Evolutionary conservation across 2,329 filamentous ascomycete genomes (phyloP), one percentile per base, ranked within the genome.

Genomic region (Blastomyces percursus): DNA sequence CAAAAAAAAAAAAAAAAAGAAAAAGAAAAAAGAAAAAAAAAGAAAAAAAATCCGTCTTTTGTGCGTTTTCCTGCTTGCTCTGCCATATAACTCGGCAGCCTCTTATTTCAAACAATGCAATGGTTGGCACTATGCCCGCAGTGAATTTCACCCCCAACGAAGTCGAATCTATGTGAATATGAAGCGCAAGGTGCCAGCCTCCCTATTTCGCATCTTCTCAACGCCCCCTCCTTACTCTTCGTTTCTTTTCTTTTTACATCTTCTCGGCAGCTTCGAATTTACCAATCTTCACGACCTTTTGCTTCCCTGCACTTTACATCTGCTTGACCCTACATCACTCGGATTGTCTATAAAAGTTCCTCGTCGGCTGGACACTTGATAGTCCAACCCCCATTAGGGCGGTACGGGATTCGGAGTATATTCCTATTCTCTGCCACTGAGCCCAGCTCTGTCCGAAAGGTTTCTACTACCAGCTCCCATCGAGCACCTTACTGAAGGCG

Each of bases 91-190:
- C 42, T 35, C 16, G 32, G 9, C 56, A 46, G 2, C 27, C 16
- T 24, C 40, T 21, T 16, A 59, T n/a, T 42, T 46, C 38, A 7
- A 24, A 21, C 35, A 48, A 59, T 27, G 27, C 19, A 40, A 40
- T 48, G 40, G 56, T 40, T 59, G 40, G 56, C 30, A 12, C 14
- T 12, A 4, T 27, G 9, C 32, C 14, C 21, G 40, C 42, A 59
- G 59, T 60, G 59, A 60, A 60, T 60, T 51, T 7, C 59, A 51
- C 48, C n/a, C 30, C 59, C 44, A 61, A 46, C 51, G 27, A 30
- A 5, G 21, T 42, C 35, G 30, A 61, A 24, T 40, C 21, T 32
- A 38, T 21, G 60, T 61, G 60, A 61, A 61, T 55, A 54, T 55
- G 12, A 61, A 50, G n/a, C n/a, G 12, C 59, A 56, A 35, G 12